Conservation (phyloP, 2,329 filamentous ascomycete species). For the Gnomoniopsis smithogilvyi region DNA sequence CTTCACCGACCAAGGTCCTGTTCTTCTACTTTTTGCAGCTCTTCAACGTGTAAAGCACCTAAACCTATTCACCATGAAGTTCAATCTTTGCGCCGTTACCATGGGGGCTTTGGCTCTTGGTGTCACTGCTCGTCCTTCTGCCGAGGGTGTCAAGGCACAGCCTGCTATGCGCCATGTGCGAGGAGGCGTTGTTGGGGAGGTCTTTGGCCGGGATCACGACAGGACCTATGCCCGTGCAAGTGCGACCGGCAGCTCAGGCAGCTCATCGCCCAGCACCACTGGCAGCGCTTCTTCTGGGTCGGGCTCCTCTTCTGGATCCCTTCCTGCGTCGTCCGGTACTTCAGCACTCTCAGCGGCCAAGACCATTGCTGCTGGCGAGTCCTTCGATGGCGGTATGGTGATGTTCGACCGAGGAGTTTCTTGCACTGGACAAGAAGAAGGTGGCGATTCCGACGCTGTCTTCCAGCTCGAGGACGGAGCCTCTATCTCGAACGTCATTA, state of each 20-base stretch:
- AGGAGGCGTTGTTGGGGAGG: slow-evolving; percentile 2
- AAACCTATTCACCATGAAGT: slow-evolving; percentile 5
- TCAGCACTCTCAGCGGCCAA: slow-evolving; percentile 9
- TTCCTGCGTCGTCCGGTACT: slow-evolving; percentile 13
- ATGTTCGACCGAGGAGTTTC: slow-evolving; percentile 17
- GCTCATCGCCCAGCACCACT: neutral
- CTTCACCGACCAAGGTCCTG: neutral
- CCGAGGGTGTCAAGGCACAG: neutral
- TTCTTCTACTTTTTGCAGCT: neutral
- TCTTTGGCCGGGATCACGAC: slow-evolving; percentile 5
- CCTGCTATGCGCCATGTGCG: neutral
- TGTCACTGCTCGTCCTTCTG: slow-evolving; percentile 1
- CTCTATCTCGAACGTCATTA: slow-evolving; percentile 49
- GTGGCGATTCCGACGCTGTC: slow-evolving; percentile 37
- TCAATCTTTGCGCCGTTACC: slow-evolving; percentile 3
- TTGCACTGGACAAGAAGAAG: slow-evolving; percentile 20
- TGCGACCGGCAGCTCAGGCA: neutral
- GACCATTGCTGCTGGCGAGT: slow-evolving; percentile 15
- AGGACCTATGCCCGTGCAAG: neutral
- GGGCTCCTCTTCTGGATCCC: neutral
- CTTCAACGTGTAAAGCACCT: neutral
- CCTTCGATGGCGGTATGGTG: slow-evolving; percentile 33
- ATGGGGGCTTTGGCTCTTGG: slow-evolving; percentile 9
- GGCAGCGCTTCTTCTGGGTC: neutral
- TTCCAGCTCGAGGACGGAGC: slow-evolving; percentile 48